A percentile compares a stretch with the other conserved stretches of the same genome.
Evolutionary conservation across 768 basidiomycete species (phyloP).

Genomic region (Artomyces pyxidatus): DNA sequence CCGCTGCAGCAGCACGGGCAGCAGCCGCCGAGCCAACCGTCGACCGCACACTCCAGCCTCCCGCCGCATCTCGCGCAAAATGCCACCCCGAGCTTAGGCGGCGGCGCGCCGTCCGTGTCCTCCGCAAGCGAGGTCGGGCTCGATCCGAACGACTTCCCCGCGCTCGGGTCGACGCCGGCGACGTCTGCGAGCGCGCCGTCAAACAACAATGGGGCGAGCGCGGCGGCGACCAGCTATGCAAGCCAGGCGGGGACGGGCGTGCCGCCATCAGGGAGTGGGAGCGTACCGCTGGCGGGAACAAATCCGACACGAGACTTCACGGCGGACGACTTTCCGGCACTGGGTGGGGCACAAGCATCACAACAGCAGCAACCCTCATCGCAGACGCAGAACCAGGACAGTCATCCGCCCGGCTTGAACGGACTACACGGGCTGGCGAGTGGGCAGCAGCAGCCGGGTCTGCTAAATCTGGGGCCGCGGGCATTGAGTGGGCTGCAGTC

Average conservation of each 20-base stretch:
- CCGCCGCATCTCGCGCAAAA: conserved; percentile 50
- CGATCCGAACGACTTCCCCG: conserved; percentile 86
- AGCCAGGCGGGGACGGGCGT: conserved; percentile 71
- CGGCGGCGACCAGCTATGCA: conserved; percentile 61
- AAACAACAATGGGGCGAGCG: conserved; percentile 21
- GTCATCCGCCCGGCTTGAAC: conserved; percentile 73
- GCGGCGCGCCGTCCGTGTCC: conserved; percentile 50
- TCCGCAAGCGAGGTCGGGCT: conserved; percentile 70
- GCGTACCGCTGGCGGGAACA: conserved; percentile 24
- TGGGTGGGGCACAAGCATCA: conserved; percentile 49
- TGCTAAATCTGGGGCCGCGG: conserved; percentile 48
- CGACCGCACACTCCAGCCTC: conserved; percentile 45
- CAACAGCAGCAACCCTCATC: conserved; percentile 30
- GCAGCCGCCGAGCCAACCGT: conserved; percentile 24
- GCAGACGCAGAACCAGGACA: conserved; percentile 24
- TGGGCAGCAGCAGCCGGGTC: conserved; percentile 50
- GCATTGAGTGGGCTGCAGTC: conserved; percentile 36
- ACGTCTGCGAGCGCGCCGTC: conserved; percentile 31
- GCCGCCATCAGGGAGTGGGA: conserved; percentile 31
- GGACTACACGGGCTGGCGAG: conserved; percentile 40
- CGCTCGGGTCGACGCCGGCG: conserved; percentile 59
- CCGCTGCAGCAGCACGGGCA: conserved; percentile 26
- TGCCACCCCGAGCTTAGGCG: conserved; percentile 31
- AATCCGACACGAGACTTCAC: conserved; percentile 60
- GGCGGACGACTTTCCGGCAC: conserved; percentile 85